Evolutionary conservation across 208 protist genomes (phyloP).

Genomic region (Histomonas meleagridis): DNA sequence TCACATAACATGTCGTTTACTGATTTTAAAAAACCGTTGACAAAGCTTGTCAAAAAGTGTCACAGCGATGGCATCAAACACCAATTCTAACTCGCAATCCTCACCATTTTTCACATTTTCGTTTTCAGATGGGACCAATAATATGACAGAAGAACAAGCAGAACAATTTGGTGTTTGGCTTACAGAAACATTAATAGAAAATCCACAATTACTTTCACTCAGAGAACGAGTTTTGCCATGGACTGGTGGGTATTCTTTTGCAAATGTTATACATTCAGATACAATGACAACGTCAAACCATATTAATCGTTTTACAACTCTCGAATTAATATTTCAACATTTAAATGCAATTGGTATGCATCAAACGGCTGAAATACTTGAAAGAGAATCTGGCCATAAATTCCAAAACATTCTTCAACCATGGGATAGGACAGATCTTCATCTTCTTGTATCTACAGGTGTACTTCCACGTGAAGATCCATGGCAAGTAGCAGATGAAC

Average conservation of each 20-base stretch:
- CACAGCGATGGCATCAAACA: no score
- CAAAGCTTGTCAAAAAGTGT: no score
- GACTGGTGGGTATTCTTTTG: conserved; percentile 23
- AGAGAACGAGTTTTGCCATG: conserved; percentile 13
- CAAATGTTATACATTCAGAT: not conserved
- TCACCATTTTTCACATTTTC: no score
- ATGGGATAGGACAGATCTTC: not conserved
- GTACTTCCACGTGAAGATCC: not conserved
- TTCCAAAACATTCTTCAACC: not conserved
- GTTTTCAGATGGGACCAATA: no score
- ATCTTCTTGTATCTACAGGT: not conserved
- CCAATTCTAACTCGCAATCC: no score
- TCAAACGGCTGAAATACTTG: not conserved
- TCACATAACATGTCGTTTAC: no score
- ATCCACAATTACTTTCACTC: not conserved
- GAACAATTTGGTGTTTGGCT: not conserved
- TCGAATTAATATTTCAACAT: conserved; percentile 5
- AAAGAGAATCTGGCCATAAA: not conserved
- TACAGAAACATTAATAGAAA: not conserved
- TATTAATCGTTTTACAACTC: not conserved
- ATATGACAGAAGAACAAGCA: not conserved
- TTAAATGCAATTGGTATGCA: not conserved
- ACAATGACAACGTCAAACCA: not conserved
- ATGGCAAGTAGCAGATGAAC: not conserved
- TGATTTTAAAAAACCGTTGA: no score